phyloP scores from a whole-genome alignment of 345 rosid genomes.

The Ceriops decandra region DNA sequence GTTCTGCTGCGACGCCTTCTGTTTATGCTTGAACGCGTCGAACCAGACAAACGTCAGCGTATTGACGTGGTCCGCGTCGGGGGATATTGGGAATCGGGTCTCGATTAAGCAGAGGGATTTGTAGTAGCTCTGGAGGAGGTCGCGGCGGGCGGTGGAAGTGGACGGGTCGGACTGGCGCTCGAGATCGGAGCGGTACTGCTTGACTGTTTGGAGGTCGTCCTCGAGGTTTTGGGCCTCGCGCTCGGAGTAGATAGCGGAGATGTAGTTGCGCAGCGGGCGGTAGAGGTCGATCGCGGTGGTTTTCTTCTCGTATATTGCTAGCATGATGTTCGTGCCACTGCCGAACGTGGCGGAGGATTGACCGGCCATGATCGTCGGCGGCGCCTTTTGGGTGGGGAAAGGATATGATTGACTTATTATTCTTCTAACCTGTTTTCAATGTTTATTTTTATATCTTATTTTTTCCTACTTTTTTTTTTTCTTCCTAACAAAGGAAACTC shows the following conservation, averaged over 20 bases:
- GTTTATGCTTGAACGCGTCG: conserved; percentile 87
- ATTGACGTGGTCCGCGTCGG: conserved; percentile 77
- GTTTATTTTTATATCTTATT: too few species aligned
- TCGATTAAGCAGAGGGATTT: conserved; percentile 77
- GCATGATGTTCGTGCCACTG: conserved; percentile 62
- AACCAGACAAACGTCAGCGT: conserved; percentile 73
- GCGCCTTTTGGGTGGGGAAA: not conserved
- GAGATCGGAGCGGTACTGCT: conserved; percentile 68
- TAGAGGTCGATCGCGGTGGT: conserved; percentile 69
- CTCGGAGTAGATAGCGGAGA: conserved; percentile 74
- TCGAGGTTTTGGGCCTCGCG: conserved; percentile 93
- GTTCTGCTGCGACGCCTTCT: conserved; percentile 82
- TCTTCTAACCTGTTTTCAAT: too few species aligned
- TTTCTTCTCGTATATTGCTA: conserved; percentile 92
- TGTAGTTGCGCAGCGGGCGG: conserved; percentile 90
- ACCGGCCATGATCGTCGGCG: conserved; percentile 40
- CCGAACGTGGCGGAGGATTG: conserved; percentile 44
- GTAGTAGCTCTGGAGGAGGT: conserved; percentile 66
- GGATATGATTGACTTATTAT: too few species aligned
- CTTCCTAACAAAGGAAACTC: too few species aligned
- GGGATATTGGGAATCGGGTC: conserved; percentile 93
- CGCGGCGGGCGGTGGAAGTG: conserved; percentile 63
- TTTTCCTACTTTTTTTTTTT: too few species aligned
- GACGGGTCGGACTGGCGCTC: conserved; percentile 76
- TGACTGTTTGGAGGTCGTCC: conserved; percentile 80